Evolutionary conservation across 495 filamentous ascomycete species (phyloP).

Genomic region (Trichocladium uniseriatum): DNA sequence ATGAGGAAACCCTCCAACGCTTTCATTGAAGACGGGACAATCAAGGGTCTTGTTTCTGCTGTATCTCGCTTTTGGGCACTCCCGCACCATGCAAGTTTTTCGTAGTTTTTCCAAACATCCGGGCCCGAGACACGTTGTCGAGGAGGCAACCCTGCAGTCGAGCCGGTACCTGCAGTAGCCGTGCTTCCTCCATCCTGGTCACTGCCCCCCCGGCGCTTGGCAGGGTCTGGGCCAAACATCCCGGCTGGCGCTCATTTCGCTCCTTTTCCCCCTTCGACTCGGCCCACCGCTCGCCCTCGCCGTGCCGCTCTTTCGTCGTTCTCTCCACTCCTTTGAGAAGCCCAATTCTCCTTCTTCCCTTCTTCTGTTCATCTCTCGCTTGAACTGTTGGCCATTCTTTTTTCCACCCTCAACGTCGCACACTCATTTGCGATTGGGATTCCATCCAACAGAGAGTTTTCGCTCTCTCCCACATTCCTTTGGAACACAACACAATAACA

Average conservation of each 20-base stretch:
- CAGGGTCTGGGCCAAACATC: slow-evolving; percentile 19
- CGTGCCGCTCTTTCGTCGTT: slow-evolving; percentile 18
- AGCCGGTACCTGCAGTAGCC: slow-evolving; percentile 23
- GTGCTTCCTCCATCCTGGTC: slow-evolving; percentile 7
- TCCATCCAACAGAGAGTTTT: slow-evolving; percentile 45
- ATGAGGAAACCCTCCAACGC: too few relatives aligned
- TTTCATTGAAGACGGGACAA: too few relatives aligned
- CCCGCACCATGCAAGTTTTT: too few relatives aligned
- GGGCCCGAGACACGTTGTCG: too few relatives aligned
- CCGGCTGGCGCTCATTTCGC: slow-evolving; percentile 28
- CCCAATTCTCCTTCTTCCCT: slow-evolving; percentile 9
- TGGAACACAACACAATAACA: slow-evolving; percentile 33
- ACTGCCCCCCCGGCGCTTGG: slow-evolving; percentile 11
- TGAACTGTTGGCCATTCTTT: slow-evolving; percentile 27
- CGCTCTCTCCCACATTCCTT: slow-evolving; percentile 53
- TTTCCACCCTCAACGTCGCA: slow-evolving; percentile 8
- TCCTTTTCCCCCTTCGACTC: slow-evolving; percentile 24
- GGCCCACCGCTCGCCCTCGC: slow-evolving; percentile 1
- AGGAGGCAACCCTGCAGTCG: slow-evolving; percentile 9
- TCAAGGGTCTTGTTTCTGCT: too few relatives aligned
- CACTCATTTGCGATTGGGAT: slow-evolving; percentile 17
- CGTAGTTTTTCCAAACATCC: neutral
- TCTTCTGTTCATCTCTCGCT: slow-evolving; percentile 20
- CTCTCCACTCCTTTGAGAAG: slow-evolving; percentile 21
- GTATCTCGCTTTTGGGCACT: too few relatives aligned